Percentiles rank a stretch among this genome's conserved stretches.
These are phyloP conservation scores for Zygosaccharomyces gambellarensis DNA, from an alignment of 805 yeast genomes.

Conservation along the genomic window DNA sequence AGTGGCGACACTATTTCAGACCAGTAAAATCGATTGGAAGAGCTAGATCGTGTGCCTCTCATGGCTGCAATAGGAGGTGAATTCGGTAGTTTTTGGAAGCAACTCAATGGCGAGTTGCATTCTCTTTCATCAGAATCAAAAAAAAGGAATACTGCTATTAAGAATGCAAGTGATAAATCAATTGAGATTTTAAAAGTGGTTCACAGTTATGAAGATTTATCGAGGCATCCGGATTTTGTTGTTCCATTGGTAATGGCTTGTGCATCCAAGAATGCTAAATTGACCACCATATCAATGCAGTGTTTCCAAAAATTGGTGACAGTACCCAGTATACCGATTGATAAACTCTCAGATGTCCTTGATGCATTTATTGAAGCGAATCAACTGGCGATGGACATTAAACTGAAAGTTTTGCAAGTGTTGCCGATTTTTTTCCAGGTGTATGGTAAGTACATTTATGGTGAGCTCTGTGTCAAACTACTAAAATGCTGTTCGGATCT, in stretches of 20 bases:
- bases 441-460: constrained; percentile 53
- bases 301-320: constrained; percentile 59
- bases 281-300: constrained; percentile 67
- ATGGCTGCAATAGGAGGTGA: constrained; percentile 18
- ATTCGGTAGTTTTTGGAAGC: constrained; percentile 23
- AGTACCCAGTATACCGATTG: constrained; percentile 49
- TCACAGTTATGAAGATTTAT: constrained; percentile 32
- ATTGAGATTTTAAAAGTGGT: constrained; percentile 41
- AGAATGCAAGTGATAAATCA: constrained; percentile 52
- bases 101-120: constrained; percentile 52
- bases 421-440: constrained; percentile 69
- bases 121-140: constrained; percentile 63
- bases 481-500: constrained; percentile 61
- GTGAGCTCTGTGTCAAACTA: constrained; percentile 51
- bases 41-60: background rate
- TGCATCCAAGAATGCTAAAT: constrained; percentile 67
- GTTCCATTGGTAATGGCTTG: constrained; percentile 71
- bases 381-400: constrained; percentile 72
- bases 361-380: constrained; percentile 70
- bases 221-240: constrained; percentile 49
- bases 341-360: constrained; percentile 50
- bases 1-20: background rate
- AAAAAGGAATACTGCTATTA: constrained; percentile 65
- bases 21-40: background rate
- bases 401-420: constrained; percentile 77